Evolutionary conservation across 1,284 basidiomycete genomes (phyloP).

Genomic region (Hymenochaete sp.): DNA sequence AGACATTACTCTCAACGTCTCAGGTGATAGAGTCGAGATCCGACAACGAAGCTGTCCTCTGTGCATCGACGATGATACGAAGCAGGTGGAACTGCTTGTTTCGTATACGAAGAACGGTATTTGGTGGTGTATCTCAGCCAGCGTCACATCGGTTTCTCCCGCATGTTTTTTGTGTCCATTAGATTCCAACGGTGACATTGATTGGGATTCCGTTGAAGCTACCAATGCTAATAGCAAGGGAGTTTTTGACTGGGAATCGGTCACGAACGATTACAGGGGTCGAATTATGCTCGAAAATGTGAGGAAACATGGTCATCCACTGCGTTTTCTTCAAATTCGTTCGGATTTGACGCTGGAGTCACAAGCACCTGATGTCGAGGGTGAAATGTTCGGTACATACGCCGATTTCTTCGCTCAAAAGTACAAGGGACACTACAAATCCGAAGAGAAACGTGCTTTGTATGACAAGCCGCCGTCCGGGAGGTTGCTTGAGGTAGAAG

Average conservation of each 20-base stretch:
- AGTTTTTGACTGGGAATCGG: constrained; percentile 42
- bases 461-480: background rate
- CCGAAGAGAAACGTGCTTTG: background rate
- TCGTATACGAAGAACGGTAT: constrained; percentile 55
- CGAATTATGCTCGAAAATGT: constrained; percentile 44
- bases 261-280: constrained; percentile 40
- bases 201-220: constrained; percentile 46
- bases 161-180: constrained; percentile 55
- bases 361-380: constrained; percentile 21
- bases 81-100: constrained; percentile 40
- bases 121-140: constrained; percentile 54
- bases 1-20: constrained; percentile 34
- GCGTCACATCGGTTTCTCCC: constrained; percentile 36
- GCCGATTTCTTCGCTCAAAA: constrained; percentile 42
- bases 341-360: constrained; percentile 45
- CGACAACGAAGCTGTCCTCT: constrained; percentile 20
- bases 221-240: constrained; percentile 43
- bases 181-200: constrained; percentile 39
- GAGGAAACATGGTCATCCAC: constrained; percentile 46
- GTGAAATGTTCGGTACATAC: constrained; percentile 39
- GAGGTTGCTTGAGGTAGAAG: constrained; percentile 12
- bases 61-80: constrained; percentile 23
- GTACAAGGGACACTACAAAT: constrained; percentile 4
- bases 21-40: constrained; percentile 30
- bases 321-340: constrained; percentile 48